These are phyloP conservation scores for Phtheirospermum japonicum DNA, from an alignment of 257 asterid species.

Conservation along the genomic window DNA sequence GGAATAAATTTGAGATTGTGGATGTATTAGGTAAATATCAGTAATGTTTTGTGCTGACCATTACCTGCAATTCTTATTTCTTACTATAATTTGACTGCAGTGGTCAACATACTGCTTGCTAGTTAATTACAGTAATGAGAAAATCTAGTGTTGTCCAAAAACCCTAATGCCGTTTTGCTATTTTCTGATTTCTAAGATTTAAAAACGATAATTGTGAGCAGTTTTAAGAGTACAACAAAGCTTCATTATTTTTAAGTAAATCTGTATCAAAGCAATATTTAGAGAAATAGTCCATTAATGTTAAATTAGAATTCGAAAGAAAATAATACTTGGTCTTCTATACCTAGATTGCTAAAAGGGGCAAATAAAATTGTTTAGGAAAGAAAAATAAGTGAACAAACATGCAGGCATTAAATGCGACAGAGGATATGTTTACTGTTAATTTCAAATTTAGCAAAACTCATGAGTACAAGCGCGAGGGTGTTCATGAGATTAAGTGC, in stretches of 20 bases:
- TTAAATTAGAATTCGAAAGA: background rate
- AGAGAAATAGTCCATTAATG: background rate
- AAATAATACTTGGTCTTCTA: background rate
- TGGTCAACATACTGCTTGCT: background rate
- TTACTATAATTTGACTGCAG: background rate
- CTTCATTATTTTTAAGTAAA: background rate
- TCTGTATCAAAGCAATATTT: background rate
- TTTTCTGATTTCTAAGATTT: background rate
- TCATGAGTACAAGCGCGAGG: too few relatives aligned
- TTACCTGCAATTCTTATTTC: background rate
- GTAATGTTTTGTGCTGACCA: background rate
- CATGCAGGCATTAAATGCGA: too few relatives aligned
- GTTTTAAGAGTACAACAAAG: background rate
- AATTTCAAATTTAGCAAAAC: too few relatives aligned
- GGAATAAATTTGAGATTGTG: background rate
- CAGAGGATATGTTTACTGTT: too few relatives aligned
- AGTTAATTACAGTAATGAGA: background rate
- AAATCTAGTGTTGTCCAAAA: background rate
- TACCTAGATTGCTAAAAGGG: too few relatives aligned
- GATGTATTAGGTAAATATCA: background rate
- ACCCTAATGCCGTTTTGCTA: background rate
- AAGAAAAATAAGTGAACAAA: too few relatives aligned
- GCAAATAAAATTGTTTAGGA: too few relatives aligned
- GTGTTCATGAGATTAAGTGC: background rate
- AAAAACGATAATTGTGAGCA: background rate